These are phyloP conservation scores for Graphilbum fragrans DNA, from an alignment of 2,329 filamentous ascomycete species.

Conservation along the genomic window DNA sequence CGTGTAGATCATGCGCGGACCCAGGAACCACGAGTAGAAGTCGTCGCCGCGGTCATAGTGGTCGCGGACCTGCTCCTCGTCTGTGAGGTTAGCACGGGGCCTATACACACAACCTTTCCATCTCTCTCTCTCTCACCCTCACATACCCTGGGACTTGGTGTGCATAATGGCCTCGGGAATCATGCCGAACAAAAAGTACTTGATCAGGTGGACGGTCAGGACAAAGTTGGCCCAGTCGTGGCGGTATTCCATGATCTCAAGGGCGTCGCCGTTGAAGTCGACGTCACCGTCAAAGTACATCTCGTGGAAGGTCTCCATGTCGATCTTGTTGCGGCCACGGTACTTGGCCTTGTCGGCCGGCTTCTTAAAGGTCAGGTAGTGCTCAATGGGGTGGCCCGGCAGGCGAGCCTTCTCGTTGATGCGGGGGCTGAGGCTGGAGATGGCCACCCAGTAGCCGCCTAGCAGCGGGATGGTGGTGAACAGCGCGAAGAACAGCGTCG, in stretches of 20 bases:
- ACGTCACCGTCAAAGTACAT: conserved; percentile 96
- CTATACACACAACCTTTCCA: no score
- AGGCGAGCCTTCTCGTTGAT: conserved; percentile 85
- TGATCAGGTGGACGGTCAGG: conserved; percentile 10
- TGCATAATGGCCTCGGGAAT: conserved; percentile 13
- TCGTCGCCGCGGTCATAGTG: conserved; percentile 98
- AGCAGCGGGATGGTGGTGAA: conserved; percentile 72
- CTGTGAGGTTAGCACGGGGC: conserved; percentile 27
- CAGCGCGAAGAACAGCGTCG: conserved; percentile 73
- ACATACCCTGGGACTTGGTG: conserved; percentile 11
- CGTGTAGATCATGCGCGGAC: conserved; percentile 97
- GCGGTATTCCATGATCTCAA: conserved; percentile 84
- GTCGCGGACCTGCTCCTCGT: conserved; percentile 94
- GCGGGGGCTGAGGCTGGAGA: conserved; percentile 72
- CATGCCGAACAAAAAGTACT: conserved; percentile 11
- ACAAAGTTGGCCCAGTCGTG: conserved; percentile 78
- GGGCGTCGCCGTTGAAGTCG: conserved; percentile 85
- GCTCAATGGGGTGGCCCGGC: conserved; percentile 76
- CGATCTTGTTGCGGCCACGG: conserved; percentile 66
- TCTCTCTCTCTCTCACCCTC: no score
- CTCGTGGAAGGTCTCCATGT: conserved; percentile 90
- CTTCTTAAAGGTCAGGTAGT: conserved; percentile 78
- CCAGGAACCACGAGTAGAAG: conserved; percentile 97
- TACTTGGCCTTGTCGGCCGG: conserved; percentile 52
- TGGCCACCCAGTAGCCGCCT: conserved; percentile 67